These are phyloP conservation scores for Calycina herbarum DNA, from an alignment of 2,329 filamentous ascomycete species.

Conservation along the genomic window DNA sequence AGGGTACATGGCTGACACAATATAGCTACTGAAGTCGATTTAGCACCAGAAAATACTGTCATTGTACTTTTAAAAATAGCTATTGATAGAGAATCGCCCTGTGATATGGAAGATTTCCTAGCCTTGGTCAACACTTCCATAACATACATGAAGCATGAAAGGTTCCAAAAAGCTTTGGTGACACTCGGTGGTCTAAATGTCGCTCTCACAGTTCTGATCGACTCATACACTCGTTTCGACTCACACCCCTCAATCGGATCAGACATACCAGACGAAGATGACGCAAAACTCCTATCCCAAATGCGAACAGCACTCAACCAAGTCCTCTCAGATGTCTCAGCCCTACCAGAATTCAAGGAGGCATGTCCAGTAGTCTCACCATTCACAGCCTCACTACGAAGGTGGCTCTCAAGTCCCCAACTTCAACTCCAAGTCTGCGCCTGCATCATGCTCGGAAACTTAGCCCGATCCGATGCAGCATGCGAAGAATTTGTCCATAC, in stretches of 20 bases:
- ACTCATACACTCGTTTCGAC: conserved; percentile 47
- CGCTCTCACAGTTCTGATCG: conserved; percentile 51
- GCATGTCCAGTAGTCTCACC: conserved; percentile 45
- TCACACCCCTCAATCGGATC: conserved; percentile 31
- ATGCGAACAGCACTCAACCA: conserved; percentile 53
- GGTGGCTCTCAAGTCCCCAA: conserved; percentile 48
- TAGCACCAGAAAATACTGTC: conserved; percentile 47
- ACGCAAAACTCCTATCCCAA: conserved; percentile 51
- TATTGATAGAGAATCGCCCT: conserved; percentile 40
- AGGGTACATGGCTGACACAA: conserved; percentile 11
- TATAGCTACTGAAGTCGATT: conserved; percentile 34
- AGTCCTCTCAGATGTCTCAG: conserved; percentile 52
- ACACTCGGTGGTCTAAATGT: conserved; percentile 37
- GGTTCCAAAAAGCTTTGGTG: conserved; percentile 52
- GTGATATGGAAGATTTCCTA: conserved; percentile 56
- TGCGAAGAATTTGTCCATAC: conserved; percentile 52
- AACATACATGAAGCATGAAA: conserved; percentile 55
- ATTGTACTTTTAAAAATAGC: conserved; percentile 52
- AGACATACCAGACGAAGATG: conserved; percentile 38
- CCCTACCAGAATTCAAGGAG: conserved; percentile 47
- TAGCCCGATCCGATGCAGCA: conserved; percentile 57
- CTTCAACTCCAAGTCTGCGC: conserved; percentile 54
- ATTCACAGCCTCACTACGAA: conserved; percentile 44
- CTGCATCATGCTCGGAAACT: conserved; percentile 61
- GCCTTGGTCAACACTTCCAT: conserved; percentile 52